Evolutionary conservation across 176 grass and related monocot species (phyloP).

Genomic region (Ensete glaucum): DNA sequence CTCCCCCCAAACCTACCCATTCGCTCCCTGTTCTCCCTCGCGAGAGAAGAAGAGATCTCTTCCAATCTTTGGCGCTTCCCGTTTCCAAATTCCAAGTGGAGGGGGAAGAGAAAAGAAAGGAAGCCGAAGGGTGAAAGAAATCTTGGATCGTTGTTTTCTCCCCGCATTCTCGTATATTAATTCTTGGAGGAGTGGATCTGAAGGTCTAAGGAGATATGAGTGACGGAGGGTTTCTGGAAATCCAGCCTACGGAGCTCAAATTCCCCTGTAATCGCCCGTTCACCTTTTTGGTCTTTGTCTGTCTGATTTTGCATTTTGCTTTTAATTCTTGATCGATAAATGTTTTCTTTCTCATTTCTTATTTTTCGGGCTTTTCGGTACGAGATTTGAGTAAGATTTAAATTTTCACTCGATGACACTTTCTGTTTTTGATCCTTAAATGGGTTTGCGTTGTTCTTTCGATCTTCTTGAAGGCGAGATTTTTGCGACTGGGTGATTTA

Average conservation of each 20-base stretch:
- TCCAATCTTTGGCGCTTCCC: neutral
- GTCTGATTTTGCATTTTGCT: neutral
- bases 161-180: neutral
- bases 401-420: too few relatives aligned
- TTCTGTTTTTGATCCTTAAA: too few relatives aligned
- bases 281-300: neutral
- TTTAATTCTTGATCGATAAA: neutral
- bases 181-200: constrained; percentile 9
- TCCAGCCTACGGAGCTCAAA: constrained; percentile 77
- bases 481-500: too few relatives aligned
- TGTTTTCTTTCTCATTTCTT: too few relatives aligned
- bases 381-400: too few relatives aligned
- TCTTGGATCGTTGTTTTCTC: neutral
- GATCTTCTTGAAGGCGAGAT: too few relatives aligned
- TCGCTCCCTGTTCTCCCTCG: neutral
- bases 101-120: neutral
- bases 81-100: neutral
- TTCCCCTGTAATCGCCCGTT: constrained; percentile 63
- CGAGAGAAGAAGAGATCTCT: neutral
- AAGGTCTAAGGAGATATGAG: constrained; percentile 3
- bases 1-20: neutral
- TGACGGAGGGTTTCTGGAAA: constrained; percentile 56
- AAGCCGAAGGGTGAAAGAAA: neutral
- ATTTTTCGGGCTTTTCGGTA: too few relatives aligned
- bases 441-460: too few relatives aligned